A percentile compares a stretch with the other conserved stretches of the same genome.
phyloP scores from a whole-genome alignment of 2,329 filamentous ascomycete species.

The Venturia carpophila region DNA sequence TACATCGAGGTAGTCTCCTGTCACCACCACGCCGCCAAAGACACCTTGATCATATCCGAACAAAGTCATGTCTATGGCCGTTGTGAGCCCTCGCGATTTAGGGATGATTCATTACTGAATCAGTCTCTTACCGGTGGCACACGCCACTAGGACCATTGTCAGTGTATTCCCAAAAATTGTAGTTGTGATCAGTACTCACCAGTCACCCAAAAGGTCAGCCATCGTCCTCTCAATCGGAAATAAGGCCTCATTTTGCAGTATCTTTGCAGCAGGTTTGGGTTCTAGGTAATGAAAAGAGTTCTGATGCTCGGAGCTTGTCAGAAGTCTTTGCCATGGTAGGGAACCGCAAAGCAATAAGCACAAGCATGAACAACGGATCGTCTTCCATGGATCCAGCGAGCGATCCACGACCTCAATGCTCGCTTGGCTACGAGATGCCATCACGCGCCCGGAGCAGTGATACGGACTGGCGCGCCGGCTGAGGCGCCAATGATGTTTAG shows the following conservation, averaged over 20 bases:
- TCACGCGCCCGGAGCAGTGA: not conserved
- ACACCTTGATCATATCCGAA: conserved; percentile 27
- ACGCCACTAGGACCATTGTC: not conserved
- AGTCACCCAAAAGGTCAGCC: conserved; percentile 51
- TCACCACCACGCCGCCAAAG: conserved; percentile 43
- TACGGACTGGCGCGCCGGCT: not conserved
- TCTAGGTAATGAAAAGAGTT: not conserved
- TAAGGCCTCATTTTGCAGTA: conserved; percentile 34
- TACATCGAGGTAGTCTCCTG: conserved; percentile 43
- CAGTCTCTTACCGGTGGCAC: conserved; percentile 25
- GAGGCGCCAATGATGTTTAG: not conserved
- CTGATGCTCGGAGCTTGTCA: not conserved
- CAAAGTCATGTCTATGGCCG: conserved; percentile 42
- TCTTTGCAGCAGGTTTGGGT: not conserved
- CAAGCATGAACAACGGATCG: not conserved
- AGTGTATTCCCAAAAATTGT: not conserved
- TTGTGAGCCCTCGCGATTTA: conserved; percentile 26
- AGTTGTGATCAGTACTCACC: conserved; percentile 24
- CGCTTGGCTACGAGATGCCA: not conserved
- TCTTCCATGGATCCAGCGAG: not conserved
- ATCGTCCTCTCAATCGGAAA: conserved; percentile 47
- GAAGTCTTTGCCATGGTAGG: not conserved
- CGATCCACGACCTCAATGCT: not conserved
- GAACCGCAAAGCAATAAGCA: not conserved
- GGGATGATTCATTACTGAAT: not conserved